phyloP scores from a whole-genome alignment of 2,329 filamentous ascomycete species.

The Alternaria ventricosa region DNA sequence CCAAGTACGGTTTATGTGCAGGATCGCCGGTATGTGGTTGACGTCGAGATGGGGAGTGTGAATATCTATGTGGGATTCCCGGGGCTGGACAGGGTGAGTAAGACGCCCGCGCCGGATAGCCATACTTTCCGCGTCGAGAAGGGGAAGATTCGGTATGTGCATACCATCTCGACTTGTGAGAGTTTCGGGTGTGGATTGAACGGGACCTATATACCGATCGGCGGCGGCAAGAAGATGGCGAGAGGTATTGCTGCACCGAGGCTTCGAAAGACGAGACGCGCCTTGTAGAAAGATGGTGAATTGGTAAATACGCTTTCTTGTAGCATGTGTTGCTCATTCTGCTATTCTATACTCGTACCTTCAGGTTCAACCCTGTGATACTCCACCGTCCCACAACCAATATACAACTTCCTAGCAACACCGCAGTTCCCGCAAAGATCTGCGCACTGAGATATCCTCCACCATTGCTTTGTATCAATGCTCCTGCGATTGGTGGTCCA shows the following conservation, averaged over 20 bases:
- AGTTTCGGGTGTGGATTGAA: slow-evolving; percentile 27
- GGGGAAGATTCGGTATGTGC: slow-evolving; percentile 31
- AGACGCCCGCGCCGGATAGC: slow-evolving; percentile 25
- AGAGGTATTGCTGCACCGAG: neutral
- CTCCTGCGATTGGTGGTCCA: slow-evolving; percentile 57
- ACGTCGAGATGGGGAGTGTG: slow-evolving; percentile 32
- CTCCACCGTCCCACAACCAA: slow-evolving; percentile 37
- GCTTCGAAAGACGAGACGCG: neutral
- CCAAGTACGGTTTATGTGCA: slow-evolving; percentile 28
- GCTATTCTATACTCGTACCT: slow-evolving; percentile 23
- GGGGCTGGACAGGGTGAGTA: slow-evolving; percentile 23
- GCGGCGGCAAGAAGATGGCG: neutral
- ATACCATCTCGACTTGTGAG: slow-evolving; percentile 31
- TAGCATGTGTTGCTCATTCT: neutral
- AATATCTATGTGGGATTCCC: slow-evolving; percentile 33
- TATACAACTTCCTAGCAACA: slow-evolving; percentile 37
- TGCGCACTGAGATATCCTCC: slow-evolving; percentile 55
- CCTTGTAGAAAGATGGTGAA: neutral
- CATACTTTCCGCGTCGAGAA: slow-evolving; percentile 35
- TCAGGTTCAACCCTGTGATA: slow-evolving; percentile 39
- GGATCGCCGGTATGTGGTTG: slow-evolving; percentile 35
- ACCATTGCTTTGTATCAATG: slow-evolving; percentile 49
- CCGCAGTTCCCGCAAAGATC: slow-evolving; percentile 46
- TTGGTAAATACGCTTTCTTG: no score
- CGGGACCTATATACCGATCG: slow-evolving; percentile 16